Evolutionary conservation across 2,329 filamentous ascomycete species (phyloP), one percentile per base, ranked within the genome.

Genomic region (Macrophomina phaseolina): DNA sequence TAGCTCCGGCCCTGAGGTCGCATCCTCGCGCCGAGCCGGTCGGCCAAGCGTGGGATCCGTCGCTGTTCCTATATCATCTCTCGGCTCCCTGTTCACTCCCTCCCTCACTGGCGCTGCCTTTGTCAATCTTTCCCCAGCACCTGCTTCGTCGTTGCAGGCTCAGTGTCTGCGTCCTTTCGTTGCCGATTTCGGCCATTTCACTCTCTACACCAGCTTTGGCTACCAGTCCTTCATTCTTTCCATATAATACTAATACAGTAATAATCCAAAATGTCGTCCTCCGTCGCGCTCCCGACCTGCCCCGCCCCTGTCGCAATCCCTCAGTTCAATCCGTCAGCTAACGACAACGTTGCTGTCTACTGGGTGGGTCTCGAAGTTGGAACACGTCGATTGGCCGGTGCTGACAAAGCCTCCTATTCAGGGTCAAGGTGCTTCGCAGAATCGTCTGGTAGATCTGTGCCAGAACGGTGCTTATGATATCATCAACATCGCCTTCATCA

Each of bases 401-500:
- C 51, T 67, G n/a, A 69, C 64, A 30, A 6, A 28, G 23, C 48
- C 30, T 46, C 23, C 7, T 36, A 60, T 40, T 23, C 58, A 83
- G 81, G 86, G 86, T 56, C 84, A 87, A 80, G 85, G 85, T 68
- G 67, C 73, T 14, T 65, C 78, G 65, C 85, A 88, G 49, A 28
- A 34, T 34, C 53, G 64, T n/a, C 36, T 38, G 36, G 45, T 58
- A 16, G 77, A 12, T 38, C 71, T 83, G 84, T 70, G 76, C 78
- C 12, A 75, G 85, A 64, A 75, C 85, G 53, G 79, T 8, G 30
- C 48, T 4, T 46, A n/a, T 4, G 32, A 72, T 67, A 85, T 90
- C 67, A 88, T 92, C 63, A 85, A 87, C 1, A 72, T 92, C 55
- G 84, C 89, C 1, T 92, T 92, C 72, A 72, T 91, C 65, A 83